Evolutionary conservation across 2,329 filamentous ascomycete species (phyloP).

Genomic region (Venturia pyrina): DNA sequence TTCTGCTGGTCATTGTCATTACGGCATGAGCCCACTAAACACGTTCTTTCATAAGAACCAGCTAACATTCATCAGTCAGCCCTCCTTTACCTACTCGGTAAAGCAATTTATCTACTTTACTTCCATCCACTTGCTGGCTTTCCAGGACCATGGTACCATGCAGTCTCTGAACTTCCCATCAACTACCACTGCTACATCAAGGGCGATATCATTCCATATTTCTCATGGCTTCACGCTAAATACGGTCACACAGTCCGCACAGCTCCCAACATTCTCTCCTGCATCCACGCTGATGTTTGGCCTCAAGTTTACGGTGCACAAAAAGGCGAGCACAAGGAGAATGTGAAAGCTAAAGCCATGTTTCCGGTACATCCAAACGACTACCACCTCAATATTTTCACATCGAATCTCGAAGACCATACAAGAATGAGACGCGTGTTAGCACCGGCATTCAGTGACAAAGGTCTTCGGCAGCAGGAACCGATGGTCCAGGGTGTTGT

Average conservation of each 20-base stretch:
- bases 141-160: conserved; percentile 11
- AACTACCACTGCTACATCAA: neutral
- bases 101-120: conserved; percentile 12
- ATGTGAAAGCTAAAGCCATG: neutral
- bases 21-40: neutral
- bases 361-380: conserved; percentile 10
- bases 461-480: conserved; percentile 24
- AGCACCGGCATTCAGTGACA: conserved; percentile 7
- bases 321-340: neutral
- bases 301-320: conserved; percentile 20
- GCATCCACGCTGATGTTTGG: conserved; percentile 15
- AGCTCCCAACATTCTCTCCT: conserved; percentile 18
- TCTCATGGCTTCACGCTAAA: conserved; percentile 13
- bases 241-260: conserved; percentile 20
- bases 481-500: conserved; percentile 23
- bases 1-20: neutral
- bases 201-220: neutral
- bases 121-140: conserved; percentile 13
- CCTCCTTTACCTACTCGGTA: neutral
- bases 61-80: neutral
- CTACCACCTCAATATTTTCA: conserved; percentile 13
- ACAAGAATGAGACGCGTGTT: neutral
- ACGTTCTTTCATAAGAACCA: neutral
- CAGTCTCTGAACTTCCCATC: conserved; percentile 5
- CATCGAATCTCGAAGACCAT: conserved; percentile 4